Conservation (phyloP, 2,329 filamentous ascomycete species). For the Xylariaceae sp. region DNA sequence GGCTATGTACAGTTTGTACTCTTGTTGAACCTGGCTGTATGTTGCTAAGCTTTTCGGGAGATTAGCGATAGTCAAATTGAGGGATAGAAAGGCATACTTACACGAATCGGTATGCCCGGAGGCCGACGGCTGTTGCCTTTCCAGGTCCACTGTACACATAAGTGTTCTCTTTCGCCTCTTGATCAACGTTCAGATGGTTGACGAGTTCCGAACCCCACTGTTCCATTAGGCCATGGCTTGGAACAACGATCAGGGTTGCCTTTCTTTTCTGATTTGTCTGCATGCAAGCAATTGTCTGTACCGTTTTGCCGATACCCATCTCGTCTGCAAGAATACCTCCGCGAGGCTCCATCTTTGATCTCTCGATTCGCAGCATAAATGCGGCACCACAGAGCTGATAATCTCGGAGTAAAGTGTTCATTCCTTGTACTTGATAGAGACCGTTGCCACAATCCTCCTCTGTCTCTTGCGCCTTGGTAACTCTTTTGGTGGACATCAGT, state of each 20-base stretch:
- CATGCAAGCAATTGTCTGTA: constrained; percentile 12
- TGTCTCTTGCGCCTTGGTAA: background rate
- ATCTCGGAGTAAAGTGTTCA: constrained; percentile 7
- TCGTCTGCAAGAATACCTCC: constrained; percentile 32
- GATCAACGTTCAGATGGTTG: background rate
- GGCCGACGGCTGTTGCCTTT: background rate
- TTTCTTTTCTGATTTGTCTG: background rate
- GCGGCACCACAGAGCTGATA: constrained; percentile 9
- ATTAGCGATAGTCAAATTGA: background rate
- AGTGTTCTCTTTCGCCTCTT: background rate
- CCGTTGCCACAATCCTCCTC: constrained; percentile 2
- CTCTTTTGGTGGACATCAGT: constrained; percentile 1
- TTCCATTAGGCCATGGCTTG: background rate
- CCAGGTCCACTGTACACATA: background rate
- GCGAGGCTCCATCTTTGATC: background rate
- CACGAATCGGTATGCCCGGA: constrained; percentile 3
- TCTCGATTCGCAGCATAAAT: constrained; percentile 12
- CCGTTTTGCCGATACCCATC: constrained; percentile 34
- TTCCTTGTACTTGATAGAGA: constrained; percentile 5
- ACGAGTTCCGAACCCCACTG: background rate
- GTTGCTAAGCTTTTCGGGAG: constrained; percentile 9
- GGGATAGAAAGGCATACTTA: background rate
- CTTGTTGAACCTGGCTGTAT: constrained; percentile 7
- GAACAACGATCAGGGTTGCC: background rate
- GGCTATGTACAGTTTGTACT: background rate